Percentiles rank a stretch among this genome's conserved stretches.
These are phyloP conservation scores for Ganoderma boninense DNA, from an alignment of 1,284 basidiomycete genomes.

Conservation along the genomic window DNA sequence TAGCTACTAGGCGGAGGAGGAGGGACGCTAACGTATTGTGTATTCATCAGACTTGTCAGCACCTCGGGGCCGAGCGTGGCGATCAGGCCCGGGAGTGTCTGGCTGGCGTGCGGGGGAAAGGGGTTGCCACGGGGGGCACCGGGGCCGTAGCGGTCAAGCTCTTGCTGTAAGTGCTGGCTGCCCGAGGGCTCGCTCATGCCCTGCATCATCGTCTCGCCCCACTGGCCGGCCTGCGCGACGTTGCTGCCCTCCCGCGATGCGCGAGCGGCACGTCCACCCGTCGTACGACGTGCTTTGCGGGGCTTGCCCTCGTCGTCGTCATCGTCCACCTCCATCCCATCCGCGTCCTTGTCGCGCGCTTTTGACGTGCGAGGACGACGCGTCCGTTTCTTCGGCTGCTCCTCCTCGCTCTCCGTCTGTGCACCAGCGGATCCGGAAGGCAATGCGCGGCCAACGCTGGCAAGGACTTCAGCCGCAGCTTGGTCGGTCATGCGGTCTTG, in stretches of 20 bases:
- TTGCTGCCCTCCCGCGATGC: constrained; percentile 33
- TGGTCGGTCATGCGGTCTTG: constrained; percentile 75
- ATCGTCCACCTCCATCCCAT: constrained; percentile 40
- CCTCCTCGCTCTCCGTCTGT: constrained; percentile 64
- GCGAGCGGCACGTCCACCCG: constrained; percentile 11
- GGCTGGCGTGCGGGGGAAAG: constrained; percentile 52
- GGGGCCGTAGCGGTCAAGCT: constrained; percentile 35
- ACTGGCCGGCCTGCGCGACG: constrained; percentile 32
- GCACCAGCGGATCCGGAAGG: constrained; percentile 49
- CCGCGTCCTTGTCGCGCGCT: constrained; percentile 51
- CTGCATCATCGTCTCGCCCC: constrained; percentile 38
- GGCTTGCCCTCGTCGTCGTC: constrained; percentile 55
- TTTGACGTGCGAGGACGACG: constrained; percentile 52
- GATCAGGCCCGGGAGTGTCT: constrained; percentile 67
- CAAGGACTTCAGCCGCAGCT: constrained; percentile 84
- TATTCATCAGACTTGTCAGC: constrained; percentile 40
- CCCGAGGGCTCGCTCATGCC: constrained; percentile 31
- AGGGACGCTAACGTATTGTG: constrained; percentile 42
- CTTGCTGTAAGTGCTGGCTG: constrained; percentile 20
- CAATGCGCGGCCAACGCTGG: constrained; percentile 72
- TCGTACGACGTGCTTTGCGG: constrained; percentile 22
- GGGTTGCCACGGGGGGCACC: constrained; percentile 41
- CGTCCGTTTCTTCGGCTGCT: constrained; percentile 64
- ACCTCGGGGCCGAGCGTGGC: constrained; percentile 50
- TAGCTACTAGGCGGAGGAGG: constrained; percentile 52